These are phyloP conservation scores for Pneumocystis carinii DNA, from an alignment of 1,139 yeast genomes.

Conservation along the genomic window DNA sequence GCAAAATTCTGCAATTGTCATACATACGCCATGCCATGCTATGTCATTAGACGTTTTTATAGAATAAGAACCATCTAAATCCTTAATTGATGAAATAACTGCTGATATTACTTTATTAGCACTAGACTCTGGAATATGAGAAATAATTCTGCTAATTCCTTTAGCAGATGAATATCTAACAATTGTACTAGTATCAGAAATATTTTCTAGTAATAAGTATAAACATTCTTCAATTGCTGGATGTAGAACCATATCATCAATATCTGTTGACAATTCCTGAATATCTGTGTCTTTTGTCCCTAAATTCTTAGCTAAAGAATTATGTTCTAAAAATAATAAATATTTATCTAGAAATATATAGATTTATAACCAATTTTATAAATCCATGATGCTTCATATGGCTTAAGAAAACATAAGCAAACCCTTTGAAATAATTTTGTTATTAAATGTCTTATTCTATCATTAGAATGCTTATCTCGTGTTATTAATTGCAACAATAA, in stretches of 20 bases:
- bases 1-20: slow-evolving; percentile 34
- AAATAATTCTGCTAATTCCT: slow-evolving; percentile 29
- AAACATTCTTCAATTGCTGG: slow-evolving; percentile 11
- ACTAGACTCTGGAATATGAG: slow-evolving; percentile 21
- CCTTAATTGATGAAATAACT: slow-evolving; percentile 22
- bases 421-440: not conserved
- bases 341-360: not conserved
- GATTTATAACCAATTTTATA: not conserved
- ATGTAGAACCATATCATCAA: not conserved
- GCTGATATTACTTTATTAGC: slow-evolving; percentile 25
- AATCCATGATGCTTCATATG: not conserved
- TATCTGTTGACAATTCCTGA: not conserved
- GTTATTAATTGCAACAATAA: not conserved
- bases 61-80: slow-evolving; percentile 13
- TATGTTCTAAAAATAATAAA: not conserved
- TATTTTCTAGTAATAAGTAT: slow-evolving; percentile 5
- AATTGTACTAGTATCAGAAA: slow-evolving; percentile 20
- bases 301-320: slow-evolving; percentile 14
- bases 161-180: slow-evolving; percentile 35
- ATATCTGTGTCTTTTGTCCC: slow-evolving; percentile 15
- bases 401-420: not conserved
- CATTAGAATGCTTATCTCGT: not conserved
- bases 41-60: slow-evolving; percentile 20
- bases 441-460: not conserved
- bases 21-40: slow-evolving; percentile 32